phyloP scores from a whole-genome alignment of 352 stramenopile species.

The Blastocystis sp. region DNA sequence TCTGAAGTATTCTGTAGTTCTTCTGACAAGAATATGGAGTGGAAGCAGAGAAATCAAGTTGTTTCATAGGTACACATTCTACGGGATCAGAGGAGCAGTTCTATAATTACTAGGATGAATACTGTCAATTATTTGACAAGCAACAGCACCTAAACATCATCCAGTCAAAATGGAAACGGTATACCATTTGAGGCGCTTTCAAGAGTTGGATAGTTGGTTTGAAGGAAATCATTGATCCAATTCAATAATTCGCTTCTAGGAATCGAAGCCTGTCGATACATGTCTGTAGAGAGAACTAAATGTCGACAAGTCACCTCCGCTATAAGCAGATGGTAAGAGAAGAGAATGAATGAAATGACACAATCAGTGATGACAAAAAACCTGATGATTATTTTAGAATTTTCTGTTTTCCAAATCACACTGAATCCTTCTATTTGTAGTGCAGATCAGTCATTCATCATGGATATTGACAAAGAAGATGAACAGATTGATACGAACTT shows the following conservation, averaged over 20 bases:
- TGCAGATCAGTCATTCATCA: background rate
- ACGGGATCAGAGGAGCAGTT: background rate
- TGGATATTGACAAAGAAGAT: slow-evolving; percentile 55
- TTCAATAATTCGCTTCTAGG: slow-evolving; percentile 21
- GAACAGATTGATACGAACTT: slow-evolving; percentile 34
- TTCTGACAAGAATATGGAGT: slow-evolving; percentile 51
- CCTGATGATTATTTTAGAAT: background rate
- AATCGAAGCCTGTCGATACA: slow-evolving; percentile 19
- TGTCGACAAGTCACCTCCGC: background rate
- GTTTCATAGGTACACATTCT: slow-evolving; percentile 43
- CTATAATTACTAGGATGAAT: slow-evolving; percentile 13
- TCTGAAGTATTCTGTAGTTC: slow-evolving; percentile 31
- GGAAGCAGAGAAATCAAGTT: slow-evolving; percentile 44
- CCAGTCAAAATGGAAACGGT: background rate
- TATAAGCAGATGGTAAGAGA: background rate
- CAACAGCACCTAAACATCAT: slow-evolving; percentile 35
- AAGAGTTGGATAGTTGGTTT: slow-evolving; percentile 6
- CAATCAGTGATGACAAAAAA: background rate
- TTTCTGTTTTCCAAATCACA: background rate
- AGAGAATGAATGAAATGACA: background rate
- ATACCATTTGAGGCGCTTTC: slow-evolving; percentile 52
- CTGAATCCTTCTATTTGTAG: background rate
- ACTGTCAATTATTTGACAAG: slow-evolving; percentile 39
- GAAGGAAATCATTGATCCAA: slow-evolving; percentile 53
- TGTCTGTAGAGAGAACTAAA: background rate